Percentiles rank a stretch among this genome's conserved stretches.
Evolutionary conservation across 75 land plant species (phyloP).

Genomic region (Pinus albicaulis): DNA sequence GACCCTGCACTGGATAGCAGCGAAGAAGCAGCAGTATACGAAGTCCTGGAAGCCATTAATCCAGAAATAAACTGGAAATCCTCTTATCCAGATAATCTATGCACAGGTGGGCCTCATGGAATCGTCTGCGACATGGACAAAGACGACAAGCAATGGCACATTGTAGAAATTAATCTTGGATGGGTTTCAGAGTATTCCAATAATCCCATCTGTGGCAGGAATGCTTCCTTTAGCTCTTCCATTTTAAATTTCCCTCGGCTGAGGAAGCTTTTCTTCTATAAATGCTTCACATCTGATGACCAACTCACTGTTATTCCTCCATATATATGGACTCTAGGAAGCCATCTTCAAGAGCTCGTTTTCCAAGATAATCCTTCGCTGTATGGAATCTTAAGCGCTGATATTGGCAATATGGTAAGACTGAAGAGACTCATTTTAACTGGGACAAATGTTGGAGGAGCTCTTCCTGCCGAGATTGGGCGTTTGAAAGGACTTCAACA

Average conservation of each 20-base stretch:
- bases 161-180: conserved; percentile 46
- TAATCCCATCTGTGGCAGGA: conserved; percentile 54
- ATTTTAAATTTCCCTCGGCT: conserved; percentile 37
- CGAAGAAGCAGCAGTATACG: conserved; percentile 17
- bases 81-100: conserved; percentile 59
- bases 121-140: conserved; percentile 52
- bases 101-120: conserved; percentile 67
- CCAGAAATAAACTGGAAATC: conserved; percentile 44
- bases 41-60: conserved; percentile 42
- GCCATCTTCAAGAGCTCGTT: conserved; percentile 42
- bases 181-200: conserved; percentile 59
- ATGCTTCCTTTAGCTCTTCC: conserved; percentile 33
- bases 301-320: conserved; percentile 8
- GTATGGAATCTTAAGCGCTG: conserved; percentile 21
- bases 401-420: conserved; percentile 12
- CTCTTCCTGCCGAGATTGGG: conserved; percentile 38
- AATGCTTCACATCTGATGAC: conserved; percentile 42
- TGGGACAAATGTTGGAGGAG: conserved; percentile 30
- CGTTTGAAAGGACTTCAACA: conserved; percentile 23
- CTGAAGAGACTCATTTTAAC: conserved; percentile 40
- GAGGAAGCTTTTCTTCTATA: conserved; percentile 67
- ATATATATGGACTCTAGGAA: conserved; percentile 9
- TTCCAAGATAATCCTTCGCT: conserved; percentile 43
- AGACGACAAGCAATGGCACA: conserved; percentile 2
- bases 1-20: neutral